phyloP scores from a whole-genome alignment of 208 protist genomes.

The Trypanosoma vivax region DNA sequence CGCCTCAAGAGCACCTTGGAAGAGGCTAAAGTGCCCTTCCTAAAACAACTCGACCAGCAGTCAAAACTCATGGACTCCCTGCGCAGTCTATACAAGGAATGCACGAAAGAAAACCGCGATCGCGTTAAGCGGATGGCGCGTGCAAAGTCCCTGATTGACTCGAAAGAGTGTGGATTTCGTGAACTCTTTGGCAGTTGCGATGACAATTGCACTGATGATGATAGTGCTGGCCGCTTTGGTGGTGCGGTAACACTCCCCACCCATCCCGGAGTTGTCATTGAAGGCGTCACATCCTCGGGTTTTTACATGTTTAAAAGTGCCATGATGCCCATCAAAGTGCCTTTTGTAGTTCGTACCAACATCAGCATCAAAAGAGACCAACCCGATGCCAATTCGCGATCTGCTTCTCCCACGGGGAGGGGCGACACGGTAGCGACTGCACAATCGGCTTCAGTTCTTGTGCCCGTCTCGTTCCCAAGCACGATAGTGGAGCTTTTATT shows the following conservation, averaged over 20 bases:
- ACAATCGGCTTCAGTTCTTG: not conserved
- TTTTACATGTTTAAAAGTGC: slow-evolving; percentile 84
- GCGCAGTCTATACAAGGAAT: slow-evolving; percentile 22
- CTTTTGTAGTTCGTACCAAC: slow-evolving; percentile 19
- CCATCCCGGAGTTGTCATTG: slow-evolving; percentile 43
- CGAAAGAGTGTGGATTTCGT: slow-evolving; percentile 45
- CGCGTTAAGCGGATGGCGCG: slow-evolving; percentile 38
- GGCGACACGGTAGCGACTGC: not conserved
- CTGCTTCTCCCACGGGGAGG: not conserved
- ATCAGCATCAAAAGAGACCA: not conserved
- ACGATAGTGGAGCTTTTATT: slow-evolving; percentile 70
- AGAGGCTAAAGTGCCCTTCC: slow-evolving; percentile 33
- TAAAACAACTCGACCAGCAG: slow-evolving; percentile 44
- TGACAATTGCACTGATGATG: too few relatives aligned
- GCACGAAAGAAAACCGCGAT: slow-evolving; percentile 32
- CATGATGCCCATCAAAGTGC: slow-evolving; percentile 62
- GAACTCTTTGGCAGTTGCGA: too few relatives aligned
- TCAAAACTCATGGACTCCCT: slow-evolving; percentile 36
- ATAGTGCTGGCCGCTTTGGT: too few relatives aligned
- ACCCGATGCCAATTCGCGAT: not conserved
- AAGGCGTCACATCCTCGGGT: slow-evolving; percentile 27
- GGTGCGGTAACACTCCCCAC: slow-evolving; percentile 47
- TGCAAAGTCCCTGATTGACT: slow-evolving; percentile 35
- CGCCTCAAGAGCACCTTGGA: slow-evolving; percentile 26
- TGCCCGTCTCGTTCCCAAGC: slow-evolving; percentile 5